Evolutionary conservation across 495 filamentous ascomycete genomes (phyloP).

Genomic region (Talaromyces stipitatus): DNA sequence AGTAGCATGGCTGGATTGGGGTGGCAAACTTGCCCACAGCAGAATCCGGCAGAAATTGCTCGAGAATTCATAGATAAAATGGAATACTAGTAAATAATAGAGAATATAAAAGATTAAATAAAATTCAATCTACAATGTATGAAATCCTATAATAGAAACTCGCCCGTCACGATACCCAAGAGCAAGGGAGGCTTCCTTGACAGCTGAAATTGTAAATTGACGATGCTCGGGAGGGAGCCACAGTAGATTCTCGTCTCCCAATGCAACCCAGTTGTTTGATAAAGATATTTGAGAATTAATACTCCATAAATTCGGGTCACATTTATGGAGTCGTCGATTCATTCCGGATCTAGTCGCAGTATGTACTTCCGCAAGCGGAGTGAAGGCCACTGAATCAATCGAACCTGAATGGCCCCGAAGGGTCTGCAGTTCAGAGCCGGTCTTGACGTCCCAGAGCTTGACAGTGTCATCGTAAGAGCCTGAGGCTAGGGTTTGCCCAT

Average conservation of each 20-base stretch:
- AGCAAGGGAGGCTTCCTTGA: background rate
- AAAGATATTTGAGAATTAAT: background rate
- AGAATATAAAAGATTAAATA: background rate
- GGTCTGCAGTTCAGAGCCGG: no score
- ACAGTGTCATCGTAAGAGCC: no score
- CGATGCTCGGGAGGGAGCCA: slow-evolving; percentile 1
- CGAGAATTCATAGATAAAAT: background rate
- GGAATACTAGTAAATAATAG: background rate
- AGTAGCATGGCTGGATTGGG: no score
- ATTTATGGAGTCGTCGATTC: background rate
- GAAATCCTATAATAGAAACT: slow-evolving; percentile 1
- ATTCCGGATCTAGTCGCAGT: background rate
- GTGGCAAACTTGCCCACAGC: background rate
- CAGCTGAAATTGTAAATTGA: background rate
- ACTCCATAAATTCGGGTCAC: background rate
- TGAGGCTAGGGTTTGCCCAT: no score
- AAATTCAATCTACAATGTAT: background rate
- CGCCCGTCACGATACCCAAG: slow-evolving; percentile 2
- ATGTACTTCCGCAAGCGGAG: background rate
- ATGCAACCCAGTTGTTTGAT: background rate
- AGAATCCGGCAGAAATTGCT: background rate
- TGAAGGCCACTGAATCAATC: slow-evolving; percentile 6
- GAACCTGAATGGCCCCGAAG: no score
- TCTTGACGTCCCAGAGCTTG: no score
- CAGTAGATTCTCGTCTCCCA: background rate